These are phyloP conservation scores for Aspergillus saccharolyticus DNA, from an alignment of 495 filamentous ascomycete species.

Conservation along the genomic window DNA sequence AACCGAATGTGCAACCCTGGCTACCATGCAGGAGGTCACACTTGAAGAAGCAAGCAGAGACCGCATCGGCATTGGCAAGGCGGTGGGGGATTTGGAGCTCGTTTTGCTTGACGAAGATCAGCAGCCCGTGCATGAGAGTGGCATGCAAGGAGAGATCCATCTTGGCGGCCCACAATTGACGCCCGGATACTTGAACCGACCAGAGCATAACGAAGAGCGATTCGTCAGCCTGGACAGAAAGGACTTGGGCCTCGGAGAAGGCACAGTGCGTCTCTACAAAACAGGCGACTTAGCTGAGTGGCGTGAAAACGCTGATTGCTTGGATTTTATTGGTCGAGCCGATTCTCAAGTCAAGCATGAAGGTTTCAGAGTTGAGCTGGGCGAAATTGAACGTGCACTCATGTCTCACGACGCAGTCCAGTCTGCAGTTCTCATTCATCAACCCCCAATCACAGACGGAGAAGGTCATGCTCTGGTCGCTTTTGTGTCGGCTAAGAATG, in stretches of 20 bases:
- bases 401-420: background rate
- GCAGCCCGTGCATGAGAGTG: background rate
- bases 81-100: background rate
- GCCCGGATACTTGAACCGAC: background rate
- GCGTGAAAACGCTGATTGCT: background rate
- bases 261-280: background rate
- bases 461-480: background rate
- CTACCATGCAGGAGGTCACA: background rate
- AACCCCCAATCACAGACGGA: background rate
- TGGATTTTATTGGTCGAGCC: constrained; percentile 5
- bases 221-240: background rate
- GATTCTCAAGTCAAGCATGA: constrained; percentile 7
- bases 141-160: constrained; percentile 1
- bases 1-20: constrained; percentile 2
- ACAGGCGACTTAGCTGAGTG: constrained; percentile 6
- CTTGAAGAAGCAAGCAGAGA: background rate
- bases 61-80: constrained; percentile 2
- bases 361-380: constrained; percentile 6
- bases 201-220: background rate
- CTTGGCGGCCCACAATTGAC: background rate
- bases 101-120: constrained; percentile 2
- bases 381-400: background rate
- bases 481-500: background rate
- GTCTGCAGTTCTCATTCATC: background rate
- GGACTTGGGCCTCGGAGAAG: background rate